Evolutionary conservation across 306 rosid species (phyloP).

Genomic region (Castanea sativa): DNA sequence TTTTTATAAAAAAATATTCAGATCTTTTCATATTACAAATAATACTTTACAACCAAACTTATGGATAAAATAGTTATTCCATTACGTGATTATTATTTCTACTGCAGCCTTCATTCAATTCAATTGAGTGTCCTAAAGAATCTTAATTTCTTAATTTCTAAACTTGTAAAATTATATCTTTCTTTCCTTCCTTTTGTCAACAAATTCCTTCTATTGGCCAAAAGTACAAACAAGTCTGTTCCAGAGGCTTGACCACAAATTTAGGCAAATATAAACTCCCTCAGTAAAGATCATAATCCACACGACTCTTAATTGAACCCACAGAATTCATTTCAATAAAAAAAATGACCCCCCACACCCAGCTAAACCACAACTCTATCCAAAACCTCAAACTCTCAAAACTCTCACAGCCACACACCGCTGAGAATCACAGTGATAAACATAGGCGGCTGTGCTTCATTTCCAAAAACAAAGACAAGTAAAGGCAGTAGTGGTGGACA

Average conservation of each 20-base stretch:
- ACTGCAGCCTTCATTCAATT: too few relatives aligned
- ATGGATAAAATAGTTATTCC: too few relatives aligned
- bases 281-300: not conserved
- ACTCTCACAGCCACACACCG: not conserved
- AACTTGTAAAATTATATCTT: too few relatives aligned
- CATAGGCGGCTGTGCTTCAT: constrained; percentile 66
- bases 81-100: too few relatives aligned
- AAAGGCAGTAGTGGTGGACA: not conserved
- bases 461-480: not conserved
- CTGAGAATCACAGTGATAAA: not conserved
- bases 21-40: too few relatives aligned
- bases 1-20: too few relatives aligned
- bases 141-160: too few relatives aligned
- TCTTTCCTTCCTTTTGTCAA: not conserved
- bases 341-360: not conserved
- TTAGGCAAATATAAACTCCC: not conserved
- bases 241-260: too few relatives aligned
- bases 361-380: not conserved
- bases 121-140: too few relatives aligned
- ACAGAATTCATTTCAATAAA: not conserved
- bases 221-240: not conserved
- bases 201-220: not conserved
- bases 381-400: not conserved
- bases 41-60: too few relatives aligned
- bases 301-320: not conserved